Base-by-base conservation (phyloP, 2,329 filamentous ascomycete genomes). In the Rachicladosporium sp. region DNA sequence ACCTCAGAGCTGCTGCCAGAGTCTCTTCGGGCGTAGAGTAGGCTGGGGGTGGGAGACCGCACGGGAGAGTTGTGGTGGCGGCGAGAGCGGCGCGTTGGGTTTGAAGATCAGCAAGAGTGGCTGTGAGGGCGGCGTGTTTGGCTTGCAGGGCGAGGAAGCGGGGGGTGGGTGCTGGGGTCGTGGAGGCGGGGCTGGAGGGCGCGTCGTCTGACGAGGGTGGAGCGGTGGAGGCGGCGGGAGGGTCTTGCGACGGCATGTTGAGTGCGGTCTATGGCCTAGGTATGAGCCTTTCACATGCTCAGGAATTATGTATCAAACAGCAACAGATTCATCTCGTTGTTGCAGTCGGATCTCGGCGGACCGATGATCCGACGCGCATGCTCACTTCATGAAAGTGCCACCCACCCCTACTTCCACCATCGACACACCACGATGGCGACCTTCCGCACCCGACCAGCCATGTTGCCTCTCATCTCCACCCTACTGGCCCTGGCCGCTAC, bases 31-130 rank as follows among this genome's bases (percentile, higher is more conserved):
- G 11, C 11, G 13, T 36, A 27, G 51, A 43, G 23, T 27, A 27
- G 10, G 21, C 35, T 3, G 41, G 53, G 46, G 46, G 51, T 31
- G 31, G 52, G 35, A 53, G 48, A 27, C 41, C 50, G 36, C 45
- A 61, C 35, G 48, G 53, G 4, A 54, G 46, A 27, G 40, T 50
- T n/a, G 49, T 37, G 10, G 44, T 33, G 4, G 47, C 51, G 19
- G 65, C 48, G 10, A 66, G 52, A 4, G 51, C 48, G 13, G 51
- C 44, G 32, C 62, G 64, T 46, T 71, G 61, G 10, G 62, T 46
- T 50, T 64, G 58, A 4, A 76, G 62, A 13, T 62, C 55, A 0
- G 62, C 53, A 12, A 71, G 66, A 37, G 68, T 70, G 10, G 61
- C 51, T 56, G 71, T 62, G 33, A 76, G 64, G 15, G 56, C 52